A percentile compares a stretch with the other conserved stretches of the same genome.
Evolutionary conservation across 1,284 basidiomycete species (phyloP).

Genomic region (Trametes versicolor): DNA sequence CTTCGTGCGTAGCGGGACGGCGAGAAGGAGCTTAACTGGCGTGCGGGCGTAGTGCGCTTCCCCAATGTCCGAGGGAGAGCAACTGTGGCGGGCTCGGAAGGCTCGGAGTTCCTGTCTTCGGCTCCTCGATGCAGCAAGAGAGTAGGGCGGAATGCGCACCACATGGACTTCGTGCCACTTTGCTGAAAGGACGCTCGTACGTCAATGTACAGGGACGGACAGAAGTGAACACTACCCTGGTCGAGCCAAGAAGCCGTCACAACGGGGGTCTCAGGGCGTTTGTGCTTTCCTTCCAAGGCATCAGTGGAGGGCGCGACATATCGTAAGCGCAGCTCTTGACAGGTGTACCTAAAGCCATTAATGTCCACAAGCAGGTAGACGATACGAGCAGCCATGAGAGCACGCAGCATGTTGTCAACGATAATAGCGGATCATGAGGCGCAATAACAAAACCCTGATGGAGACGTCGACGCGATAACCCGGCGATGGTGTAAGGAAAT

Average conservation of each 20-base stretch:
- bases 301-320: conserved; percentile 1
- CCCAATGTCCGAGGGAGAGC: not conserved
- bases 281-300: not conserved
- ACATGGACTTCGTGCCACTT: not conserved
- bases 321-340: conserved; percentile 13
- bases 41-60: conserved; percentile 7
- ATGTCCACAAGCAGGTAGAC: not conserved
- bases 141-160: not conserved
- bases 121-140: not conserved
- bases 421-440: not conserved
- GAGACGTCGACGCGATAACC: not conserved
- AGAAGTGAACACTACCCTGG: not conserved
- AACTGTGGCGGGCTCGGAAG: not conserved
- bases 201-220: not conserved
- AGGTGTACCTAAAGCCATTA: not conserved
- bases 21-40: conserved; percentile 9
- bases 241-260: not conserved
- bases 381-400: not conserved
- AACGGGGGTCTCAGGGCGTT: not conserved
- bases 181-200: not conserved
- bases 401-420: not conserved
- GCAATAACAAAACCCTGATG: not conserved
- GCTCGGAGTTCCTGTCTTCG: not conserved
- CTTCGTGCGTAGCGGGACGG: not conserved
- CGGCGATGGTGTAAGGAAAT: not conserved